Base-by-base conservation (phyloP, 2,329 filamentous ascomycete genomes). In the Dactylellina parvicollis region DNA sequence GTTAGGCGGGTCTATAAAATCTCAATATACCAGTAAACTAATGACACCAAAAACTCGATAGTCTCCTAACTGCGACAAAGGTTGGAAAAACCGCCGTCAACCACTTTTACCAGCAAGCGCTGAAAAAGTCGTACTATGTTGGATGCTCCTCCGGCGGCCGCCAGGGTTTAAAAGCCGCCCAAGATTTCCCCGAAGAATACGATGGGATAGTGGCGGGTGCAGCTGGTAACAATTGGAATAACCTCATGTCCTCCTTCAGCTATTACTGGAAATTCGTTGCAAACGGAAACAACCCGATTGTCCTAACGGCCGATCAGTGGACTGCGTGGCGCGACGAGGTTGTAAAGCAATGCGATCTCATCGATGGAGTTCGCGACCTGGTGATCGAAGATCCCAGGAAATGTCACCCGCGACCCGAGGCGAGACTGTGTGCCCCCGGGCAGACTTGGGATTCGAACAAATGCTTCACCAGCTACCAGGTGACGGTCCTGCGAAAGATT, bases 81-180 rank as follows among this genome's bases (percentile, higher is more conserved):
- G 22, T 69, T 2, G 64, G 47, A 10, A 75, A 75, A 44, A 49
- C 61, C 40, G 52, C 67, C 12, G 60, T 55, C 5, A 46, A 42
- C 10, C 16, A 50, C 4, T 44, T 73, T 7, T 75, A 75, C 30
- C 14, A 34, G 5, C 28, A 47, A 20, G 44, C n/a, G 1, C 12
- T 47, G 0, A 61, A 30, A 20, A 84, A 85, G 71, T 82, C 82
- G 14, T 84, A 84, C 78, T 85, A 82, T 75, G 76, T 83, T 3
- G 83, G 82, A 20, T 85, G 83, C 77, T 84, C 82, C 1, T 82
- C 82, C 20, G 83, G 83, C 65, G 83, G 83, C 24, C 80, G 81
- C 12, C 82, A 85, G 75, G 83, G 83, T 32, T 78, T 83, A 59
- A 83, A 83, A 71, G 81, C 81, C 1, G 79, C 81, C 3, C 80